These are phyloP conservation scores for Nigrospora osmanthi DNA, from an alignment of 2,329 filamentous ascomycete species.

Conservation along the genomic window DNA sequence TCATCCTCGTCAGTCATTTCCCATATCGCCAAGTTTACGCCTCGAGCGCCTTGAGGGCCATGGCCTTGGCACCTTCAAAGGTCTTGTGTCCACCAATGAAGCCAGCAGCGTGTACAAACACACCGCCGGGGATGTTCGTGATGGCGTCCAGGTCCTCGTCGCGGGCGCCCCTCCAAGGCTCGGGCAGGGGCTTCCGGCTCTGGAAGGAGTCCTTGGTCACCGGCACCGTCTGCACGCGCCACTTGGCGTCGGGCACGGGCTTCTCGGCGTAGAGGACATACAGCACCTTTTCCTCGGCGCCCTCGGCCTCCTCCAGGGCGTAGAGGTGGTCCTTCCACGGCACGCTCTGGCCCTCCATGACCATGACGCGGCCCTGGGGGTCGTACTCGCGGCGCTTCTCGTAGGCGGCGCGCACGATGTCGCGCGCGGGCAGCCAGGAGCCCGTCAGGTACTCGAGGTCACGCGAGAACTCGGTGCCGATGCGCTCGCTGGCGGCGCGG, in stretches of 20 bases:
- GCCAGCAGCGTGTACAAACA: constrained; percentile 90
- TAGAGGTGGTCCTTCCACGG: constrained; percentile 98
- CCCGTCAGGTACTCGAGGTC: constrained; percentile 68
- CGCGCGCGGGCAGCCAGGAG: constrained; percentile 82
- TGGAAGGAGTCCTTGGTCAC: constrained; percentile 78
- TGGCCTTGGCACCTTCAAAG: constrained; percentile 76
- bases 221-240: constrained; percentile 91
- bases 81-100: constrained; percentile 96
- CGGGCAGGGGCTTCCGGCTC: constrained; percentile 84
- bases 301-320: constrained; percentile 59
- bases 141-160: constrained; percentile 77
- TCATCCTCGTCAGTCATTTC: no score
- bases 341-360: constrained; percentile 68
- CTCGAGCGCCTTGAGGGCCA: constrained; percentile 70
- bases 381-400: constrained; percentile 60
- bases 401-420: constrained; percentile 71
- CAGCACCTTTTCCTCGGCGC: constrained; percentile 40
- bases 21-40: constrained; percentile 14
- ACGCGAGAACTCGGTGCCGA: constrained; percentile 80
- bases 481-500: constrained; percentile 66
- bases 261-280: constrained; percentile 92
- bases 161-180: constrained; percentile 84
- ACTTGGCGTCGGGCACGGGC: constrained; percentile 67
- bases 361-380: constrained; percentile 68
- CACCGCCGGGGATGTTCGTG: constrained; percentile 60